phyloP scores from a whole-genome alignment of 2,329 filamentous ascomycete species.

The Thielaviopsis musarum region DNA sequence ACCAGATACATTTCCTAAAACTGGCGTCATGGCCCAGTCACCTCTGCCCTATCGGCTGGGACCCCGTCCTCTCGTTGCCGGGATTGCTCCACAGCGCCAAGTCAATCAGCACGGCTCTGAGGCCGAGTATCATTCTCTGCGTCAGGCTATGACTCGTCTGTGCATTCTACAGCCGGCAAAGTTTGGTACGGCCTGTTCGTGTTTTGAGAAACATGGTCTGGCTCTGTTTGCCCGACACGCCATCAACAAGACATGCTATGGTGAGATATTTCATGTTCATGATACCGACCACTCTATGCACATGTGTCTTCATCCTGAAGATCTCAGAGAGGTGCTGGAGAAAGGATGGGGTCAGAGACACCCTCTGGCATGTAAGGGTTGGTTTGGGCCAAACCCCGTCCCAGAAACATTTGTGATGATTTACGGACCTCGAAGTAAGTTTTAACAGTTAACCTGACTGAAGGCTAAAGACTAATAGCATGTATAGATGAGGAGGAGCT shows the following conservation, averaged over 20 bases:
- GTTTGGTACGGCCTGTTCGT: constrained; percentile 49
- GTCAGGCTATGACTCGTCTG: constrained; percentile 34
- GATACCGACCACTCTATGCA: constrained; percentile 62
- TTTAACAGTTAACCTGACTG: neutral
- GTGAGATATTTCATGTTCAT: constrained; percentile 73
- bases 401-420: constrained; percentile 64
- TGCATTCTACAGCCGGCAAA: constrained; percentile 26
- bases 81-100: constrained; percentile 71
- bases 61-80: constrained; percentile 48
- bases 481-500: constrained; percentile 44
- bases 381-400: constrained; percentile 46
- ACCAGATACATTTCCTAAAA: constrained; percentile 16
- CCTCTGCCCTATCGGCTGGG: constrained; percentile 45
- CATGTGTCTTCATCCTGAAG: constrained; percentile 62
- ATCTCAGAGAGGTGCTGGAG: constrained; percentile 53
- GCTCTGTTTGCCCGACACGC: constrained; percentile 54
- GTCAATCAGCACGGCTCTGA: constrained; percentile 45
- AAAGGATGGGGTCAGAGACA: constrained; percentile 66
- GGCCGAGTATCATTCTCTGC: constrained; percentile 38
- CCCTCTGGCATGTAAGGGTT: constrained; percentile 48
- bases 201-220: constrained; percentile 67
- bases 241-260: constrained; percentile 53
- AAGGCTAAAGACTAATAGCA: neutral
- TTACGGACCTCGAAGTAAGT: constrained; percentile 53
- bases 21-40: constrained; percentile 27